A percentile compares a stretch with the other conserved stretches of the same genome.
These are phyloP conservation scores for Candida insectalens DNA, from an alignment of 805 yeast genomes.

Conservation along the genomic window DNA sequence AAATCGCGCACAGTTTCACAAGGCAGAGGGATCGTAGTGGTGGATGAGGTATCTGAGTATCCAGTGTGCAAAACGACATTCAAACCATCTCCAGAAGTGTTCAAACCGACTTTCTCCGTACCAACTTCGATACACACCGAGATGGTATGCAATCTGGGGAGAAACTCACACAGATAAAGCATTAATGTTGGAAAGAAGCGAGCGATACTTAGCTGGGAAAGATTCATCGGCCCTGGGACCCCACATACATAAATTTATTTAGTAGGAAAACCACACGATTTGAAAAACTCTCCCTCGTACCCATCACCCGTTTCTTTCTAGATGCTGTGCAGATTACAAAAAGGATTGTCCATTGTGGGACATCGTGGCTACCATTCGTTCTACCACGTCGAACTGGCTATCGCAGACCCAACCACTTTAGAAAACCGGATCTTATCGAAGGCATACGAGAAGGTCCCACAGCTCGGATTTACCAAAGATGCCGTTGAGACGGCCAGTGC, in stretches of 20 bases:
- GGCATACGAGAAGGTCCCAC: constrained; percentile 31
- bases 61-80: too few relatives aligned
- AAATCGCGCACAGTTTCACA: too few relatives aligned
- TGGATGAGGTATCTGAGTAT: too few relatives aligned
- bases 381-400: constrained; percentile 30
- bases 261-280: too few relatives aligned
- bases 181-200: not conserved
- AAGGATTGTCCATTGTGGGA: too few relatives aligned
- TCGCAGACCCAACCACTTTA: constrained; percentile 19
- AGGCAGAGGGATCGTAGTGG: too few relatives aligned
- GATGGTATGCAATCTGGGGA: constrained; percentile 16
- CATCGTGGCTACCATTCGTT: constrained; percentile 26
- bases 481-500: constrained; percentile 35
- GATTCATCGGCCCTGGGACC: too few relatives aligned
- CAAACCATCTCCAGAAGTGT: not conserved
- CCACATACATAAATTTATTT: too few relatives aligned
- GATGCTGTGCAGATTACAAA: too few relatives aligned
- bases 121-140: constrained; percentile 9
- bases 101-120: not conserved
- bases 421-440: constrained; percentile 28
- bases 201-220: not conserved
- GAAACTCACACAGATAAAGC: constrained; percentile 12
- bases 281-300: too few relatives aligned
- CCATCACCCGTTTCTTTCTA: not conserved
- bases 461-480: constrained; percentile 31